Evolutionary conservation across 192 early-diverging fungal genomes (phyloP).

Genomic region (Coemansia sp.): DNA sequence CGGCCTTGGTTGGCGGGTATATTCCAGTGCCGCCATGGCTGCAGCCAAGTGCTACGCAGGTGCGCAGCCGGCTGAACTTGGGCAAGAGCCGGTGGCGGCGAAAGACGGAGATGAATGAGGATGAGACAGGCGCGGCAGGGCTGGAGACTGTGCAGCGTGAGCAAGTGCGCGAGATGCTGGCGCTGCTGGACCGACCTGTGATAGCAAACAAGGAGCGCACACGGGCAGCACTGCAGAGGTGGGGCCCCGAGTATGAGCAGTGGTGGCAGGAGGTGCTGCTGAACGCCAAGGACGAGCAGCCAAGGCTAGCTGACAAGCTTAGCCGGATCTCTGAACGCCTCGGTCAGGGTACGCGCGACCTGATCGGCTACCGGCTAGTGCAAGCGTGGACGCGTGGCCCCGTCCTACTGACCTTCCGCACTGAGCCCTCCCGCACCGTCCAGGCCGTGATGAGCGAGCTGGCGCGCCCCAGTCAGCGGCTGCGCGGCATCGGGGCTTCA

Average conservation of each 20-base stretch:
- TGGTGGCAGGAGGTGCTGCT: conserved; percentile 41
- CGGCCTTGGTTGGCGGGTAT: conserved; percentile 22
- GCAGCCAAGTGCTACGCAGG: conserved; percentile 54
- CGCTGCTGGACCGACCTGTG: conserved; percentile 30
- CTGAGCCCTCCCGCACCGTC: conserved; percentile 15
- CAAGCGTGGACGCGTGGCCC: conserved; percentile 46
- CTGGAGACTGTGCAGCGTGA: conserved; percentile 28
- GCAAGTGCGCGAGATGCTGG: conserved; percentile 32
- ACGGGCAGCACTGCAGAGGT: conserved; percentile 20
- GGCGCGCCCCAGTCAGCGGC: not conserved
- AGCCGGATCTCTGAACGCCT: conserved; percentile 29
- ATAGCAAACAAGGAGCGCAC: conserved; percentile 28
- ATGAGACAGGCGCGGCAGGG: not conserved
- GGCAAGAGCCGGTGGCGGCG: not conserved
- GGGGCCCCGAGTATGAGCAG: conserved; percentile 40
- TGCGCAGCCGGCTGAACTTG: conserved; percentile 32
- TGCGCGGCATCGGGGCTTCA: conserved; percentile 9
- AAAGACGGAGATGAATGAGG: not conserved
- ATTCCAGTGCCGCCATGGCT: conserved; percentile 52
- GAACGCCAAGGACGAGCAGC: conserved; percentile 4
- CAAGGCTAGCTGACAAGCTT: not conserved
- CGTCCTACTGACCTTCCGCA: conserved; percentile 40
- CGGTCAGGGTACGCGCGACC: conserved; percentile 26
- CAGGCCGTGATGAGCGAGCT: conserved; percentile 16
- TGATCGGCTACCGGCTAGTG: conserved; percentile 44